Base-by-base conservation (phyloP, 352 stramenopile species). In the Thalassiosira oceanica region DNA sequence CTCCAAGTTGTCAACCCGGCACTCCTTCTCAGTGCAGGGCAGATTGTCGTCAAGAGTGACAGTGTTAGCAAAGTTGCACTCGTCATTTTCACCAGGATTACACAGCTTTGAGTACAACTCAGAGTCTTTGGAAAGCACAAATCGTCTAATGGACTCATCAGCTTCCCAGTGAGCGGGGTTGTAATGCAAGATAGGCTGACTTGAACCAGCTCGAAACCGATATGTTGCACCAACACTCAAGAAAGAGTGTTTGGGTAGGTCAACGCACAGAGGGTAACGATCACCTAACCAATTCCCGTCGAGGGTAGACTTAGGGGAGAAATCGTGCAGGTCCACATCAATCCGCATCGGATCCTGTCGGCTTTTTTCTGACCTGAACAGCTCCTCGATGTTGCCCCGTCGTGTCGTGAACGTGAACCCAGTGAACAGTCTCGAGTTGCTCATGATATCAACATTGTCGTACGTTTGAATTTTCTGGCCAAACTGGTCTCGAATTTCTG, bases 331-430 rank as follows among this genome's bases (percentile, higher is more conserved):
- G 16, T 77, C 43, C 23, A 36, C 33, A 10, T 60, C 52, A 33
- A 87, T 62, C 3, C 39, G n/a, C 72, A 87, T 78, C 16, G 72
- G 72, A 68, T 87, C 79, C 15, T 84, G 55, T 11, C 41, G 39
- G 4, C 18, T 37, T 23, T 49, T 61, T 18, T 37, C 20, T 15
- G 20, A 46, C 50, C 45, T 26, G 5, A 58, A 49, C 10, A 49
- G 21, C 11, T 50, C 44, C 13, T 60, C 45, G 1, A 33, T 44
- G 15, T 61, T 61, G 2, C 51, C 51, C 5, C 51, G 7, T 5
- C 51, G 31, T 15, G 31, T 16, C 21, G 41, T 46, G 29, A 46
- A 44, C 0, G 69, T 53, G 35, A 84, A 84, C 1, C 77, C 77
- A 26, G 77, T 86, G 56, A 77, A 84, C 23, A 54, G 33, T 16